phyloP scores from a whole-genome alignment of 768 basidiomycete species.

The Pleurotus tuoliensis region DNA sequence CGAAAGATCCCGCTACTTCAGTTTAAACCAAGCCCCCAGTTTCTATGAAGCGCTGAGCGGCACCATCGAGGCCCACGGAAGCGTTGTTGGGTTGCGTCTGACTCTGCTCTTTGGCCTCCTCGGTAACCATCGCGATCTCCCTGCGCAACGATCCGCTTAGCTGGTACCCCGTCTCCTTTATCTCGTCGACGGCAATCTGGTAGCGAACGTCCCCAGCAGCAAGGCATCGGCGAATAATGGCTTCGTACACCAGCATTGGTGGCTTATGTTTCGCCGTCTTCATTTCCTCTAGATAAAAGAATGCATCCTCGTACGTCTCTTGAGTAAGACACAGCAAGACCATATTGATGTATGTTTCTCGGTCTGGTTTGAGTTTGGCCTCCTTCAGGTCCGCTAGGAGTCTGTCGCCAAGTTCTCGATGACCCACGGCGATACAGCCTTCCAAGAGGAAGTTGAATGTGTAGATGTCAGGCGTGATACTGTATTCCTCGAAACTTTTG shows the following conservation, averaged over 20 bases:
- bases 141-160: conserved; percentile 17
- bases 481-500: conserved; percentile 54
- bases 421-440: conserved; percentile 55
- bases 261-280: conserved; percentile 59
- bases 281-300: conserved; percentile 88
- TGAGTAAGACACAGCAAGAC: conserved; percentile 70
- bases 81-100: not conserved
- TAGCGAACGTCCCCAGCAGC: conserved; percentile 55
- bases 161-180: conserved; percentile 57
- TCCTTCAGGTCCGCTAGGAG: conserved; percentile 66
- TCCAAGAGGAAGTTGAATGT: conserved; percentile 70
- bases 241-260: conserved; percentile 48
- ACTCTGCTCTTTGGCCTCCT: not conserved
- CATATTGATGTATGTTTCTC: conserved; percentile 61
- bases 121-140: conserved; percentile 8
- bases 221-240: conserved; percentile 57
- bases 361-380: conserved; percentile 49
- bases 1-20: not conserved
- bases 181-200: conserved; percentile 64
- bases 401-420: conserved; percentile 65
- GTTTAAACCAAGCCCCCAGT: conserved; percentile 23
- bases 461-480: conserved; percentile 50
- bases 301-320: conserved; percentile 77
- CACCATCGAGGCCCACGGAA: conserved; percentile 18
- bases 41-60: conserved; percentile 28